phyloP scores from a whole-genome alignment of 257 asterid species.

The Solanum piurae region DNA sequence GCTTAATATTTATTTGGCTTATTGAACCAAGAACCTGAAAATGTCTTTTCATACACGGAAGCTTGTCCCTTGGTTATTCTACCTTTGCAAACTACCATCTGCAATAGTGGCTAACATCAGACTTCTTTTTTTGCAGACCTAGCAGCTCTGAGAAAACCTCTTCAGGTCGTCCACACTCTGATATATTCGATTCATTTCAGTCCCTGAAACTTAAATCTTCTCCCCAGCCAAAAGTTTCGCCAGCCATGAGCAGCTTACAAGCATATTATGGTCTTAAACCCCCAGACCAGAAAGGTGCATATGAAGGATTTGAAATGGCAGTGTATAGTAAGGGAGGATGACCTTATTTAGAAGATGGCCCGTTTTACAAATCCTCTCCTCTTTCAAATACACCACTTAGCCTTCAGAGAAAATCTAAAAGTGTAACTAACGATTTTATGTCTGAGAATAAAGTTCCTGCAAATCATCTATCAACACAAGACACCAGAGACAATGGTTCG shows the following conservation, averaged over 20 bases:
- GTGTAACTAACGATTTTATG: slow-evolving; percentile 40
- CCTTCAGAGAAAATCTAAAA: slow-evolving; percentile 50
- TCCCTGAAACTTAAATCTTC: slow-evolving; percentile 55
- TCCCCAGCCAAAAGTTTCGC: slow-evolving; percentile 41
- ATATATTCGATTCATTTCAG: slow-evolving; percentile 59
- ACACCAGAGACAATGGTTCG: slow-evolving; percentile 1
- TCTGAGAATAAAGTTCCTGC: slow-evolving; percentile 29
- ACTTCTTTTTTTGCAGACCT: slow-evolving; percentile 40
- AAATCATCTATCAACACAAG: slow-evolving; percentile 20
- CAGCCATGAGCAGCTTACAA: slow-evolving; percentile 52
- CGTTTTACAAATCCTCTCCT: slow-evolving; percentile 20
- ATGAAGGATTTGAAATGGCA: slow-evolving; percentile 59
- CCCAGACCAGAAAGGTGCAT: slow-evolving; percentile 18
- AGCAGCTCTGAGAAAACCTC: slow-evolving; percentile 35
- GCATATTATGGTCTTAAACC: slow-evolving; percentile 42
- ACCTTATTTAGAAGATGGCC: slow-evolving; percentile 39
- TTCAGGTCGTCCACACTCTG: slow-evolving; percentile 44
- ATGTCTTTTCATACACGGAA: neutral
- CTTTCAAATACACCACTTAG: slow-evolving; percentile 31
- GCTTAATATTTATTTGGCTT: neutral
- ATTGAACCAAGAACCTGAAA: neutral
- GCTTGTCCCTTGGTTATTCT: neutral
- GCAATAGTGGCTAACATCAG: neutral
- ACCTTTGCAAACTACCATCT: neutral
- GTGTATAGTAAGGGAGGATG: slow-evolving; percentile 33